phyloP scores from a whole-genome alignment of 2,329 filamentous ascomycete species.

The Parascedosporium putredinis region DNA sequence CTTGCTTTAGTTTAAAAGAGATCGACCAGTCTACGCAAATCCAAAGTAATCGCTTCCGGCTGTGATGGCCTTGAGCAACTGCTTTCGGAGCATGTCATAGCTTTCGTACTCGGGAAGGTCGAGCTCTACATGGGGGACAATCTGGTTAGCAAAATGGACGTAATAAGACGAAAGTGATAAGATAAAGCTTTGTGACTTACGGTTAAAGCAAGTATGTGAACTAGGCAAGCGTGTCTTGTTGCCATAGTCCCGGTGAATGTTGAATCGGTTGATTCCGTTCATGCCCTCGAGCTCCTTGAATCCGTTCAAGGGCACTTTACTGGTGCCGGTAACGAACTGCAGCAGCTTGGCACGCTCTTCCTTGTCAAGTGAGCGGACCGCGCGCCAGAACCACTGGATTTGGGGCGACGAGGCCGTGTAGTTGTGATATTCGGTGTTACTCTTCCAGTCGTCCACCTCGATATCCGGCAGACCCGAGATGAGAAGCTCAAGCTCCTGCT shows the following conservation, averaged over 20 bases:
- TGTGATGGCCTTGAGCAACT: slow-evolving; percentile 93
- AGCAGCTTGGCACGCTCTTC: slow-evolving; percentile 95
- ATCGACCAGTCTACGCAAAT: slow-evolving; percentile 79
- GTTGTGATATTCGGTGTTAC: slow-evolving; percentile 97
- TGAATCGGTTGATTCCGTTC: slow-evolving; percentile 97
- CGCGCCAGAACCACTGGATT: slow-evolving; percentile 99
- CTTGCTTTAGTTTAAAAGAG: no score
- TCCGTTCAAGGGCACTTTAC: slow-evolving; percentile 94
- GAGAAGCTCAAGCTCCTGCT: slow-evolving; percentile 90
- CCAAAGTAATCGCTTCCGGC: slow-evolving; percentile 95
- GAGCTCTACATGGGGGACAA: slow-evolving; percentile 81
- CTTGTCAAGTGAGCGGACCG: slow-evolving; percentile 93
- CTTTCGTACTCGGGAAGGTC: slow-evolving; percentile 97
- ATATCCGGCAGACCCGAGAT: slow-evolving; percentile 97
- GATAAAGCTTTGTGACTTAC: no score
- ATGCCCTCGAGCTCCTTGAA: slow-evolving; percentile 99
- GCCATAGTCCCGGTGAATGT: slow-evolving; percentile 96
- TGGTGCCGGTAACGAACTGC: slow-evolving; percentile 96
- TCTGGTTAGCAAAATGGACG: no score
- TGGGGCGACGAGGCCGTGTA: slow-evolving; percentile 90
- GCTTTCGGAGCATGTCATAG: slow-evolving; percentile 80
- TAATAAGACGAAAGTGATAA: no score
- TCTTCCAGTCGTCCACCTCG: slow-evolving; percentile 98
- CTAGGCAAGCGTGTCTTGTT: slow-evolving; percentile 92
- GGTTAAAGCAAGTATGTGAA: slow-evolving; percentile 98